Evolutionary conservation across 169 alveolate species (phyloP), one percentile per base, ranked within the genome.

Genomic region (Plasmodium gonderi): DNA sequence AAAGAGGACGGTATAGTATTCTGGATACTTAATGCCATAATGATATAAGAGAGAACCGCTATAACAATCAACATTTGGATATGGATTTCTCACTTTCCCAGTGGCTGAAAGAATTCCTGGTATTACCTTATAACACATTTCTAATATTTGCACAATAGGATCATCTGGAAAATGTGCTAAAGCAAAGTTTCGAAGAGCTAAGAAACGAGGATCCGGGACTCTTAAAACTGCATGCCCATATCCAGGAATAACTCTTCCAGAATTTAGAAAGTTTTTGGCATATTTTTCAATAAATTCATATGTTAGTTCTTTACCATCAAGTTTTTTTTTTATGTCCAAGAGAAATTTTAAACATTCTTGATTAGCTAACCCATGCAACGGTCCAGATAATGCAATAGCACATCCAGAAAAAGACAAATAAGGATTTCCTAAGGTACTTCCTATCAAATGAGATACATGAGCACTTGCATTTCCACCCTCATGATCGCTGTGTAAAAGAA

Each of bases 161-260:
- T 97, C 98, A 78, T 97, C 96, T 44, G 96, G 95, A 83, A 98
- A 95, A 91, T 97, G 91, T 85, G 93, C 92, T 74, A 96, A 95
- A 26, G 99, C 98, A 95, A 98, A 98, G 69, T 97, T 96, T 47
- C 96, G 93, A 80, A 94, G 82, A 29, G 96, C 97, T n/a, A 91
- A 76, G 78, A 94, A 97, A 91, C 99, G 96, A 38, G 99, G 99
- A 93, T 98, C 99, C 12, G 99, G 97, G 40, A 97, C 97, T 92
- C 99, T 96, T 40, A 98, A 95, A 23, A 98, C 99, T 11, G 99
- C 99, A 92, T 98, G 99, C 7, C 99, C 99, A 87, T 96, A 98
- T 29, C 99, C 99, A 33, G 99, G 99, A 1, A 98, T 97, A 14
- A 98, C 99, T 79, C 95, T 95, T 26, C 99, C 99, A 20, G 94